Percentiles rank a stretch among this genome's conserved stretches.
phyloP scores from a whole-genome alignment of 192 early-diverging fungal genomes.

The Rhizoclosmatium globosum region DNA sequence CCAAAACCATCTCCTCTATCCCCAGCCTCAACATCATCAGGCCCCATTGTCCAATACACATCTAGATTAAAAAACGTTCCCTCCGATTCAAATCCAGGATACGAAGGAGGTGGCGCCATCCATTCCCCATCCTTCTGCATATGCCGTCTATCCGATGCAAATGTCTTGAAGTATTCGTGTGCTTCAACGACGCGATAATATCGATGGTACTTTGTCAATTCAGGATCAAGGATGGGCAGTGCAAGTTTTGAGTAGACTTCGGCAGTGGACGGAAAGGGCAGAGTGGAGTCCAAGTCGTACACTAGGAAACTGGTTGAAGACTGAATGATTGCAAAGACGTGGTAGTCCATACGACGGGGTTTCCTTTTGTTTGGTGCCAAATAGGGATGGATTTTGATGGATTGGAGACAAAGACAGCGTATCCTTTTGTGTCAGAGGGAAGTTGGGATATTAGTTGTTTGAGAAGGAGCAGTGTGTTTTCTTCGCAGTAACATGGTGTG shows the following conservation, averaged over 20 bases:
- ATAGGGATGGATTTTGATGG: neutral
- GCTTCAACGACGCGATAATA: neutral
- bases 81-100: neutral
- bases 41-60: slow-evolving; percentile 25
- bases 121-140: slow-evolving; percentile 11
- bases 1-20: slow-evolving; percentile 7
- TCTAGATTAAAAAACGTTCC: slow-evolving; percentile 4
- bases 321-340: slow-evolving; percentile 6
- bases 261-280: slow-evolving; percentile 10
- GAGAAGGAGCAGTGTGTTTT: slow-evolving; percentile 19
- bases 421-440: neutral
- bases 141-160: slow-evolving; percentile 9
- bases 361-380: slow-evolving; percentile 20
- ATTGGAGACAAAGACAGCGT: slow-evolving; percentile 19
- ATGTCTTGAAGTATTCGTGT: neutral
- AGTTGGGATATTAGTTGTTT: neutral
- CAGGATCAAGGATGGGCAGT: neutral
- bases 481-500: slow-evolving; percentile 28
- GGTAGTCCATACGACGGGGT: slow-evolving; percentile 33
- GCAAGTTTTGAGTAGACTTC: neutral
- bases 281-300: slow-evolving; percentile 21
- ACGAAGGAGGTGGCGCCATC: slow-evolving; percentile 5
- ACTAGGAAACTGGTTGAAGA: neutral
- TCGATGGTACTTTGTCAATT: neutral
- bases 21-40: neutral